Evolutionary conservation across 169 alveolate genomes (phyloP), one percentile per base, ranked within the genome.

Genomic region (Fabrea salina): DNA sequence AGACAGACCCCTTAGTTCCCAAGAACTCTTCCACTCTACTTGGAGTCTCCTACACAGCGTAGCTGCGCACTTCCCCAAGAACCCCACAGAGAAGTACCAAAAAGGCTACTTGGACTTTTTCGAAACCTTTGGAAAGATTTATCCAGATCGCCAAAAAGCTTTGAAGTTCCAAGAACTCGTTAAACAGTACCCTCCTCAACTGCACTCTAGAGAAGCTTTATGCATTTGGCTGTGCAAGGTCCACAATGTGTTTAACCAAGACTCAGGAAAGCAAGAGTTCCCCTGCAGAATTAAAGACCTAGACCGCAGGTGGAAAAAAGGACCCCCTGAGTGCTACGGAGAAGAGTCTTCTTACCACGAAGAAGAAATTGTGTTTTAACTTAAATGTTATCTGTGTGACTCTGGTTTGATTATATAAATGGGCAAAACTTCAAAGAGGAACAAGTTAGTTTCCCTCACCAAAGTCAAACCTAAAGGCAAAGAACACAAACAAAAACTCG

Each of bases 381-480:
- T n/a, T n/a, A n/a, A n/a, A n/a, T n/a, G n/a, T n/a, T n/a, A n/a
- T n/a, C n/a, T n/a, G n/a, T n/a, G n/a, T n/a, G n/a, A n/a, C n/a
- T n/a, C n/a, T n/a, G n/a, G n/a, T n/a, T n/a, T n/a, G n/a, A n/a
- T n/a, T n/a, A n/a, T n/a, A 8, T 8, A 61, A 61, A 68, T 68
- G 78, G 78, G 78, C 30, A 68, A 68, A 71, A 68, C 68, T 56
- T 66, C 83, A 22, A 85, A 85, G 79, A 76, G 89, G 58, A 64
- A 79, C 32, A 72, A 83, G 64, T 71, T 76, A 13, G 82, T 86
- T n/a, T 54, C 86, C 32, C 84, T 86, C 2, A 82, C 91, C 43
- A 86, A 86, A 67, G 88, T 82, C 32, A 86, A 82, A 64, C 86
- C 82, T 35, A 82, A 82, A 71, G 91, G 89, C 32, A 86, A 78